Evolutionary conservation across 768 basidiomycete species (phyloP), one percentile per base, ranked within the genome.

Genomic region (Suillus luteus): DNA sequence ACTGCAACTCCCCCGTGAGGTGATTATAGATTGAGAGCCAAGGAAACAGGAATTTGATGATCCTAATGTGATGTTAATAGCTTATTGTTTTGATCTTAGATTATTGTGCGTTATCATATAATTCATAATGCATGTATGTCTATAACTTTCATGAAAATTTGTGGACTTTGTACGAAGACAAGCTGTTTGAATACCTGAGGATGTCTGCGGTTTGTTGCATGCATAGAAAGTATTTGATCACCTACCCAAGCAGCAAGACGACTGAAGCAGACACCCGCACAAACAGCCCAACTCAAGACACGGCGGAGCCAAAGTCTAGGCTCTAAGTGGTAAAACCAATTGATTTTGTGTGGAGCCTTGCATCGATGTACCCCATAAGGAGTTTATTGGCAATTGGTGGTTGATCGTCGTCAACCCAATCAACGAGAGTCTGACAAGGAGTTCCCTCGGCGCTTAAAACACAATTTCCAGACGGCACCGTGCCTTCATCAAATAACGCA

Each of bases 1-100:
- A 66, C 60, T 1, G 66, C 49, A 44, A 67, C 66, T 10, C 60
- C 46, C 6, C 60, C 46, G 3, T 54, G 17, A 58, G 14, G 37
- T 58, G 19, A 22, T 27, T 19, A 41, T 40, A 40, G 9, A 40
- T 24, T 10, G 17, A 58, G 10, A 22, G 24, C 5, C 5, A 17
- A 38, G 24, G 17, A 27, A 19, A 17, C 38, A 3, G 24, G 24
- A 6, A 9, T 17, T 15, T 2, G 15, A 11, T 8, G 22, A 38
- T 5, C 14, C 11, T n/a, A 37, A 55, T 15, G n/a, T 8, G 3
- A 15, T 15, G 38, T 24, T 41, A 12, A 38, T 58, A 24, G 22
- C 22, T 38, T 24, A 57, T 24, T 57, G 1, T 11, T 24, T 40
- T 15, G 9, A 40, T 40, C 37, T 38, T 37, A 24, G 35, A 55